Evolutionary conservation across 2,329 filamentous ascomycete genomes (phyloP).

Genomic region (Aspergillus vadensis): DNA sequence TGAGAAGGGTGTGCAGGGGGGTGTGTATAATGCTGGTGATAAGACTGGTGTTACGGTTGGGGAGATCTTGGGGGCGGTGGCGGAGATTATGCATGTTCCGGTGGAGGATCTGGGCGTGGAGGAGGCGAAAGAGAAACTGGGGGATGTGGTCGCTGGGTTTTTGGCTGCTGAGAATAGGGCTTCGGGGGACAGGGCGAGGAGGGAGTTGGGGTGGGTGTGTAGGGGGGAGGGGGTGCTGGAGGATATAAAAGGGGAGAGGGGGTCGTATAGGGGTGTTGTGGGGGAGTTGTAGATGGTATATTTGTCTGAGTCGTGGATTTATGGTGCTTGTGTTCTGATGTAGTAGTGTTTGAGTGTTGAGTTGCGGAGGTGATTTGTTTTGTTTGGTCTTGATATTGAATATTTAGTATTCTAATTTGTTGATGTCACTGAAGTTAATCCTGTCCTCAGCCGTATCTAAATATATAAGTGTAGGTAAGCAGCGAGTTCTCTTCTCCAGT

Average conservation of each 20-base stretch:
- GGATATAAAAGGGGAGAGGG: conserved; percentile 31
- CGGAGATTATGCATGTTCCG: conserved; percentile 37
- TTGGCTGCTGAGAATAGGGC: conserved; percentile 34
- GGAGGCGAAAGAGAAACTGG: conserved; percentile 34
- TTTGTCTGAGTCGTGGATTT: too few species aligned
- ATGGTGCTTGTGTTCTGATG: background rate
- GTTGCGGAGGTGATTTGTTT: too few species aligned
- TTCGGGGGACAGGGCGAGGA: conserved; percentile 40
- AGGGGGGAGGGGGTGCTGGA: conserved; percentile 27
- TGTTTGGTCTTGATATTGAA: background rate
- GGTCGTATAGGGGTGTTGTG: conserved; percentile 24
- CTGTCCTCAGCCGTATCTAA: too few species aligned
- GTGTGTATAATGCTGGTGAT: conserved; percentile 40
- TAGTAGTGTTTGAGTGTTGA: background rate
- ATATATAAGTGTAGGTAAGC: too few species aligned
- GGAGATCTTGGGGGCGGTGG: conserved; percentile 32
- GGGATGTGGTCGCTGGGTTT: conserved; percentile 30
- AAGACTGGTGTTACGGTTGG: conserved; percentile 35
- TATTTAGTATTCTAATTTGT: background rate
- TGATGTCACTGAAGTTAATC: too few species aligned
- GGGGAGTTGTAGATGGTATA: conserved; percentile 12
- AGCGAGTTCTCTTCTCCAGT: too few species aligned
- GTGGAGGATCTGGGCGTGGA: conserved; percentile 30
- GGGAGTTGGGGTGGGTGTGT: conserved; percentile 40
- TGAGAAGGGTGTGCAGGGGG: conserved; percentile 41